Evolutionary conservation across 495 filamentous ascomycete genomes (phyloP).

Genomic region (Annulohypoxylon stygium): DNA sequence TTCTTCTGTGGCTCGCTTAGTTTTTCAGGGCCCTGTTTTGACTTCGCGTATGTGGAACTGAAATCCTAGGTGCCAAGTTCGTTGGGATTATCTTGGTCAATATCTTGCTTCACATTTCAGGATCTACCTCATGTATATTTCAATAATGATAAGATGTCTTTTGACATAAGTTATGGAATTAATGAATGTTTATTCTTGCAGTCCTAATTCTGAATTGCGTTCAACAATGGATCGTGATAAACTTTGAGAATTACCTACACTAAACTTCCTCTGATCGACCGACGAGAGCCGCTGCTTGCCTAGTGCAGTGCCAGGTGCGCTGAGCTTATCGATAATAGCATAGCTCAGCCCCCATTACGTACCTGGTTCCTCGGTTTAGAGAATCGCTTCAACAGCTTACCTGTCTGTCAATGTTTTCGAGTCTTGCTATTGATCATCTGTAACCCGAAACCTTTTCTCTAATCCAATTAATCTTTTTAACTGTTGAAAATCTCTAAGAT

Average conservation of each 20-base stretch:
- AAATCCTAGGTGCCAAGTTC: background rate
- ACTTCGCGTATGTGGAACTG: background rate
- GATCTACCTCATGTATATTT: too few relatives aligned
- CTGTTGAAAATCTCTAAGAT: background rate
- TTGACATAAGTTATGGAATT: too few relatives aligned
- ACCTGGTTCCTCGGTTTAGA: background rate
- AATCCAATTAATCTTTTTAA: background rate
- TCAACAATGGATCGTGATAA: too few relatives aligned
- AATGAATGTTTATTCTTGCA: too few relatives aligned
- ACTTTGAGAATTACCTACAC: background rate
- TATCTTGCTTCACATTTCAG: background rate
- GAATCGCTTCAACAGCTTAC: background rate
- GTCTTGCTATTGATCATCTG: background rate
- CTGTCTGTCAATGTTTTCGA: background rate
- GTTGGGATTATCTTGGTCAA: background rate
- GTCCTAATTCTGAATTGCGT: too few relatives aligned
- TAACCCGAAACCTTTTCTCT: background rate
- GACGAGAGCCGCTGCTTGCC: background rate
- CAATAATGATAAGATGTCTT: too few relatives aligned
- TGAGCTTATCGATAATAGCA: slow-evolving; percentile 37
- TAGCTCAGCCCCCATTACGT: background rate
- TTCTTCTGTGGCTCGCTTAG: background rate
- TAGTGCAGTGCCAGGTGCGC: background rate
- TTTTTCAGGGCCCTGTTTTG: background rate
- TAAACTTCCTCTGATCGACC: background rate